Base-by-base conservation (phyloP, 495 filamentous ascomycete genomes). In the Glarea lozoyensis region DNA sequence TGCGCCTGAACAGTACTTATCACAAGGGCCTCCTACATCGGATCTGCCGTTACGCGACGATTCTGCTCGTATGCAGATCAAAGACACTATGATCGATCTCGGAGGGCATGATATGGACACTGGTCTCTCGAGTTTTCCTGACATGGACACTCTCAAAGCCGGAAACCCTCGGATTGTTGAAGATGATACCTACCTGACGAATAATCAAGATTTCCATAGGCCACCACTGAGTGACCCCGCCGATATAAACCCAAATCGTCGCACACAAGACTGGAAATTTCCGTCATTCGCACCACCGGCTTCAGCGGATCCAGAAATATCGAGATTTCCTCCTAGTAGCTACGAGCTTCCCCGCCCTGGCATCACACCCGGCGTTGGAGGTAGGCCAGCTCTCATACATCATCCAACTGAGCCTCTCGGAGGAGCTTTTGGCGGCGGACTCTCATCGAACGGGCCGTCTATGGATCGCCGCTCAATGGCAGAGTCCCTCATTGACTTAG, bases 181-280 rank as follows among this genome's bases (percentile, higher is more conserved):
- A 18, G 52, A 54, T 3, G 59, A 62, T 16, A 54, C 50, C 15
- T 59, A 66, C 10, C 25, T 23, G 33, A 33, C 24, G 36, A 56
- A 11, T 20, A 33, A 36, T 19, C 48, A 58, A 11, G 58, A 73
- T 44, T 69, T 69, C 40, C 64, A 58, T 43, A 62, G 62, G 23
- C 64, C 70, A 20, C 64, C 72, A 6, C 48, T 71, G 19, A 73
- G 65, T 48, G 72, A 73, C 40, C 66, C 72, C 10, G 66, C 62
- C 2, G 69, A 71, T 46, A 51, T 62, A 3, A 69, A 67, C 29
- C 53, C 60, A 24, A 67, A 70, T 49, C 63, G 74, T 17, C 61
- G 69, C 6, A 75, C 75, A 0, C 68, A 74, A 33, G 77, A 82
- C 31, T 81, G 77, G 77, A 78, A 69, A 27, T 81, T 79, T 54